Conservation (phyloP, 352 stramenopile species). For the Phytophthora sp. region DNA sequence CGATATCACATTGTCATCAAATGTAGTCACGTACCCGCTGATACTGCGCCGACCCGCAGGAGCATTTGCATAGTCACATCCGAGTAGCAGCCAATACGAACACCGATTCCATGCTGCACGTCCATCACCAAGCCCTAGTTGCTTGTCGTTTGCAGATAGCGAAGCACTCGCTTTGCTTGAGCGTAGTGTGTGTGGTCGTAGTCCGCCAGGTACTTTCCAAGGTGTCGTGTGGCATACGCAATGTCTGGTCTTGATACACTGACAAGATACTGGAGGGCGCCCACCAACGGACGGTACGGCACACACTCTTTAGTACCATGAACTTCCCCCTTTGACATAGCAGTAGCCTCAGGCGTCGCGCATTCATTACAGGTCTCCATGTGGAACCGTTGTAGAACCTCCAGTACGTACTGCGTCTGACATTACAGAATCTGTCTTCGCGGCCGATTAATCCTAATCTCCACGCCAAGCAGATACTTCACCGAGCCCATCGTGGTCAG, state of each 20-base stretch:
- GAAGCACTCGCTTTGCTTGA: conserved; percentile 7
- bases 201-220: conserved; percentile 1
- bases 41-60: neutral
- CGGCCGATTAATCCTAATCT: neutral
- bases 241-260: conserved; percentile 8
- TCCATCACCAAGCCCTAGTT: conserved; percentile 20
- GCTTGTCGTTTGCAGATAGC: conserved; percentile 9
- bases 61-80: conserved; percentile 14
- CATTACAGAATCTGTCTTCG: conserved; percentile 1
- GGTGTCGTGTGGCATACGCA: neutral
- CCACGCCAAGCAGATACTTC: too few species aligned
- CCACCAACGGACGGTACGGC: too few species aligned
- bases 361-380: neutral
- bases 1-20: conserved; percentile 1
- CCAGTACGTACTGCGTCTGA: neutral
- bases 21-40: conserved; percentile 1
- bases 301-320: too few species aligned
- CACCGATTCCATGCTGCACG: neutral
- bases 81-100: neutral
- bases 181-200: too few species aligned
- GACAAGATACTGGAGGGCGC: too few species aligned
- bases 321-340: too few species aligned
- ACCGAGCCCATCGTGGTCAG: too few species aligned
- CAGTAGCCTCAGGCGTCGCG: neutral
- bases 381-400: conserved; percentile 1